Conservation (phyloP, 345 rosid species). For the Sisymbrium irio region DNA sequence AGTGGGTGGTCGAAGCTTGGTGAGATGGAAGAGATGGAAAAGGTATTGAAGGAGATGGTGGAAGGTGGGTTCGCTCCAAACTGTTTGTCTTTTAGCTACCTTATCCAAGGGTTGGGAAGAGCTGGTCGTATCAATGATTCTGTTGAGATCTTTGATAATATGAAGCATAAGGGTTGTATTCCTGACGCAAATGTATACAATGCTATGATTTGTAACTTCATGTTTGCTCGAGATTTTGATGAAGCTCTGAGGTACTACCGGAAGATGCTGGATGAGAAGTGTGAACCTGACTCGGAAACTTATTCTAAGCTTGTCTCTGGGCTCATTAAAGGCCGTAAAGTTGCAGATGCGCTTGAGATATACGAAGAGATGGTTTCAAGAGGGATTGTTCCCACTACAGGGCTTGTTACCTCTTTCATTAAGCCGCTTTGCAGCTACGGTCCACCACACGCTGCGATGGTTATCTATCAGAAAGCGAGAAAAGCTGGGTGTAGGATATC, state of each 20-base stretch:
- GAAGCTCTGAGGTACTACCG: constrained; percentile 54
- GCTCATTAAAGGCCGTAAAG: constrained; percentile 63
- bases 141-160: constrained; percentile 49
- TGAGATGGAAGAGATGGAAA: constrained; percentile 53
- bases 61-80: constrained; percentile 53
- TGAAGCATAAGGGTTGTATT: constrained; percentile 48
- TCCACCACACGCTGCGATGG: constrained; percentile 88
- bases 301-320: constrained; percentile 59
- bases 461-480: constrained; percentile 67
- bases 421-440: constrained; percentile 75
- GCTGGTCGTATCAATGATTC: constrained; percentile 65
- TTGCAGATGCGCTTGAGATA: constrained; percentile 87
- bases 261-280: constrained; percentile 46
- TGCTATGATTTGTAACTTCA: constrained; percentile 72
- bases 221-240: constrained; percentile 50
- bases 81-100: constrained; percentile 52
- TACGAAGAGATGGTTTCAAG: constrained; percentile 72
- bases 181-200: constrained; percentile 58
- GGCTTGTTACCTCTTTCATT: constrained; percentile 59
- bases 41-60: constrained; percentile 59
- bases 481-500: constrained; percentile 72
- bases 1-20: constrained; percentile 84
- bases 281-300: constrained; percentile 60
- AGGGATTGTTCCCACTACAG: constrained; percentile 60
- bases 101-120: constrained; percentile 80